phyloP scores from a whole-genome alignment of 2,329 filamentous ascomycete species.

The Aureobasidium sp. region DNA sequence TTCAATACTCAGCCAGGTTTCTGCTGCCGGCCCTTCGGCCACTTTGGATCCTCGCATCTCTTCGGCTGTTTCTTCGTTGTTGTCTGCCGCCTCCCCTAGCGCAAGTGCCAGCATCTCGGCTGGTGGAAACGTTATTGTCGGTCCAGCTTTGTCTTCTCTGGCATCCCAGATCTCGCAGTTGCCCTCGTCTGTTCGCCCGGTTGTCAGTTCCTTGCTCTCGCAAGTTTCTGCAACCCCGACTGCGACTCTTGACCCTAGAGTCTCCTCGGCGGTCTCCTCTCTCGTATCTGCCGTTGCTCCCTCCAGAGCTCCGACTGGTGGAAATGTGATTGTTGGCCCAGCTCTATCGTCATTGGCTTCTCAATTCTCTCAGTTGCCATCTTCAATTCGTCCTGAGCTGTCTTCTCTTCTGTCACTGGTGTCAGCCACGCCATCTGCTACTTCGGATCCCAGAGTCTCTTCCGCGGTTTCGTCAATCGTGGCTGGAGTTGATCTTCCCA shows the following conservation, averaged over 20 bases:
- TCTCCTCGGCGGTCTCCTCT: background rate
- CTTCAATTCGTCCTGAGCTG: background rate
- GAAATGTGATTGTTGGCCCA: background rate
- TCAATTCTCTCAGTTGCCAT: background rate
- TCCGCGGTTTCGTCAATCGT: background rate
- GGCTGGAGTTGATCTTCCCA: background rate
- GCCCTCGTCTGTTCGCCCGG: background rate
- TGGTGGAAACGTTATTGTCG: background rate
- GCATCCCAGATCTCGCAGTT: background rate
- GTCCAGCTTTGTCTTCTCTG: background rate
- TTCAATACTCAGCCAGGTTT: background rate
- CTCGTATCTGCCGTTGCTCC: background rate
- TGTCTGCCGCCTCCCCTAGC: background rate
- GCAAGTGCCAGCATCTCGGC: background rate
- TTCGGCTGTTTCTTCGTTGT: background rate
- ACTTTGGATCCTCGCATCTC: background rate
- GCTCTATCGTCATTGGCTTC: background rate
- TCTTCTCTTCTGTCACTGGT: background rate
- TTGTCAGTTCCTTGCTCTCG: background rate
- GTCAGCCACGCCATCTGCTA: background rate
- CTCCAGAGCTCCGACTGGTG: background rate
- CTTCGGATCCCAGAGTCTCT: background rate
- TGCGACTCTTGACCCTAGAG: background rate
- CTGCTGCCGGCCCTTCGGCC: background rate
- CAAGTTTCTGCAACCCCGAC: background rate